Evolutionary conservation across 1,139 yeast genomes (phyloP), one percentile per base, ranked within the genome.

Genomic region (Candida buenavistaensis): DNA sequence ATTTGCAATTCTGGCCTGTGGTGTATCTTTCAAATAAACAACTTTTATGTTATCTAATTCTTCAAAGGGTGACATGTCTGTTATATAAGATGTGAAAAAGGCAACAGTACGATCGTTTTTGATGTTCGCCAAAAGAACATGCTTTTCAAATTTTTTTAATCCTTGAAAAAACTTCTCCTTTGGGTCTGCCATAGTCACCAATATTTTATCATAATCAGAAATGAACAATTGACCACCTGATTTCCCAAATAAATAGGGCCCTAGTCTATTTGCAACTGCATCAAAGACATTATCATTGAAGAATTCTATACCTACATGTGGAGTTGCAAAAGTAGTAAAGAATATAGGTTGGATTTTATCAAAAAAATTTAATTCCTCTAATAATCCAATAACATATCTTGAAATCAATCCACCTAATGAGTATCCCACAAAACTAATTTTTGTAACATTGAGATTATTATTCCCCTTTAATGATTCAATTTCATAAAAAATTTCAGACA

Each of bases 271-370:
- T 35, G 85, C 62, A 1, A 75, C 33, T 10, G 54, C 48, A 37
- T 78, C 75, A 39, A 73, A 62, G 8, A 70, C 39, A 8, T 66
- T 57, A 8, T 63, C 57, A 12, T 59, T 58, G 48, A 66, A 72
- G 47, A 75, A 76, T 29, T 70, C 71, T 9, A 84, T 73, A 0
- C 96, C 96, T 6, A 87, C 64, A 60, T 90, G 97, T 1, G 97
- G 97, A 2, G 96, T 82, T 2, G 97, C 97, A 64, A 89, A 83
- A 0, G 96, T 85, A 11, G 89, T 72, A 52, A 82, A 83, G 33
- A 78, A 63, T 2, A 75, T 61, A 0, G 96, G 96, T 44, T 72
- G 63, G 12, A 87, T 75, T 2, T 50, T 50, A 2, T 78, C 72
- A 47, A 87, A 87, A 41, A 81, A 69, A 0, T 71, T 72, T 40